A percentile compares a stretch with the other conserved stretches of the same genome.
Conservation (phyloP, 768 basidiomycete genomes). For the Rubroboletus pulcherrimus region DNA sequence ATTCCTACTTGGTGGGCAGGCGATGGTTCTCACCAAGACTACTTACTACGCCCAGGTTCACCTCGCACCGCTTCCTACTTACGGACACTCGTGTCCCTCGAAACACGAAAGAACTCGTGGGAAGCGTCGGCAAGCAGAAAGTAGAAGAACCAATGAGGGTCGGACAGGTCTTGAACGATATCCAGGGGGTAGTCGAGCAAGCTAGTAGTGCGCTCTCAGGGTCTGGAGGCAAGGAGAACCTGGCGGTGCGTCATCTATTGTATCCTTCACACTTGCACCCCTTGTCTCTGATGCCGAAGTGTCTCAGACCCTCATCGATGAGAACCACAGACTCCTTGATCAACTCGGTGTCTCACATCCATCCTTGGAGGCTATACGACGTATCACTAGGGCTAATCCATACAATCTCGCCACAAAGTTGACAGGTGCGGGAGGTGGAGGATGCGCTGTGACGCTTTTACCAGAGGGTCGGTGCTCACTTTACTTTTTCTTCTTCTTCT, state of each 20-base stretch:
- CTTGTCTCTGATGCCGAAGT: not conserved
- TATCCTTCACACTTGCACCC: not conserved
- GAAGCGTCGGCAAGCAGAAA: slow-evolving; percentile 77
- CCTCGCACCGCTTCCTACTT: slow-evolving; percentile 83
- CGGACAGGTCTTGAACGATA: slow-evolving; percentile 68
- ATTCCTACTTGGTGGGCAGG: not conserved
- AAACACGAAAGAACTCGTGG: slow-evolving; percentile 92
- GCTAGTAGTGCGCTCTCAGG: slow-evolving; percentile 73
- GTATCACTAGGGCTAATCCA: slow-evolving; percentile 58
- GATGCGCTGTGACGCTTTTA: slow-evolving; percentile 93
- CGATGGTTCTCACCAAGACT: slow-evolving; percentile 4
- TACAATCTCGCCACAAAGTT: slow-evolving; percentile 85
- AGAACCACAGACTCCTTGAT: slow-evolving; percentile 86
- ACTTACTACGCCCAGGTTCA: slow-evolving; percentile 58
- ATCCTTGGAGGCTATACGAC: slow-evolving; percentile 74
- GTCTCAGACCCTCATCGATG: slow-evolving; percentile 71
- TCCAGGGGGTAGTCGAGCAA: slow-evolving; percentile 83
- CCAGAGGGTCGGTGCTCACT: slow-evolving; percentile 70
- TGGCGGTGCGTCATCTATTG: slow-evolving; percentile 50
- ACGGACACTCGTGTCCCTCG: slow-evolving; percentile 92
- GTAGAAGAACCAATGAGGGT: slow-evolving; percentile 82
- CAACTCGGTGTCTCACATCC: slow-evolving; percentile 90
- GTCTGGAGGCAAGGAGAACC: slow-evolving; percentile 12
- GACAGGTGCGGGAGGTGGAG: slow-evolving; percentile 97
- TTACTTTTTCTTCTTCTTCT: not conserved